A percentile compares a stretch with the other conserved stretches of the same genome.
Conservation (phyloP, 371 early-diverging fungal genomes). For the Mucor indicus region DNA sequence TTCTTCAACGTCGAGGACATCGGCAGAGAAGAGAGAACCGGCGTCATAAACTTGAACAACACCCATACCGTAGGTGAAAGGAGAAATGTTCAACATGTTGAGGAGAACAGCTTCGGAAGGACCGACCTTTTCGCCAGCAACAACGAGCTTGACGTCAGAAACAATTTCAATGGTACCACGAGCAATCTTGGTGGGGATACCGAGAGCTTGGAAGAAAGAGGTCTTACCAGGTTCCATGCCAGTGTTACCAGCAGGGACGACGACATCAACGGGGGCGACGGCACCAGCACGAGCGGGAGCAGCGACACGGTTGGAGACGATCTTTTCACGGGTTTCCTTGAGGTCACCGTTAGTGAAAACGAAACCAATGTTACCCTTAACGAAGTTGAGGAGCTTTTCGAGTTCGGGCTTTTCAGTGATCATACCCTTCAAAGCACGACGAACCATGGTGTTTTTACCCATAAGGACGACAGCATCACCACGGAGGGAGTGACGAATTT, state of each 20-base stretch:
- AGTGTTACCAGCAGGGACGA: constrained; percentile 98
- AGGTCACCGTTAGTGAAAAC: constrained; percentile 99
- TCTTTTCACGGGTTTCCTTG: constrained; percentile 91
- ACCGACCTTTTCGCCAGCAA: constrained; percentile 94
- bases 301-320: constrained; percentile 92
- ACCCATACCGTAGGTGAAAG: constrained; percentile 99
- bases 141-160: constrained; percentile 92
- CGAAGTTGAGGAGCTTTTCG: constrained; percentile 82
- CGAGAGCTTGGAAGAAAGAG: constrained; percentile 99
- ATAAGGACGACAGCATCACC: constrained; percentile 94
- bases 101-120: constrained; percentile 98
- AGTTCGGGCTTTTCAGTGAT: constrained; percentile 81
- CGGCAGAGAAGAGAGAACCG: constrained; percentile 89
- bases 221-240: constrained; percentile 99
- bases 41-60: constrained; percentile 94
- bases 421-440: constrained; percentile 89
- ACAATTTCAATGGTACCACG: constrained; percentile 99
- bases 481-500: constrained; percentile 94
- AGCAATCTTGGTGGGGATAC: constrained; percentile 99
- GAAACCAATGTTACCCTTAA: constrained; percentile 98
- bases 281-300: constrained; percentile 99
- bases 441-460: constrained; percentile 99
- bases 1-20: constrained; percentile 94
- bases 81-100: constrained; percentile 99
- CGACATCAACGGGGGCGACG: constrained; percentile 95